A percentile compares a stretch with the other conserved stretches of the same genome.
Conservation (phyloP, 2,329 filamentous ascomycete genomes). For the Fusarium sp. region DNA sequence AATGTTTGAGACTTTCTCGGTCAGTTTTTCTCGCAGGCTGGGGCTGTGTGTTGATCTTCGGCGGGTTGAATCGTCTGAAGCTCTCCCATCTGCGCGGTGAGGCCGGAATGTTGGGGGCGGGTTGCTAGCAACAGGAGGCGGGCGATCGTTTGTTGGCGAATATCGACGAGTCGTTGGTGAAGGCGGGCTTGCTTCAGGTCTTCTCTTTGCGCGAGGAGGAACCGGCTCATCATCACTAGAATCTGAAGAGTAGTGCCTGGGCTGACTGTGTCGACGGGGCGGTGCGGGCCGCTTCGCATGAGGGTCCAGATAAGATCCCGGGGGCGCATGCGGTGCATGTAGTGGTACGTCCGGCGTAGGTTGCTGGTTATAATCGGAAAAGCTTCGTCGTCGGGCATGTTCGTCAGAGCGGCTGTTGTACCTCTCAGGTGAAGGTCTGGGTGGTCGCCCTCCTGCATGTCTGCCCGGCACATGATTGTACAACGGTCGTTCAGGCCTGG, state of each 20-base stretch:
- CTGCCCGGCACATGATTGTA: constrained; percentile 55
- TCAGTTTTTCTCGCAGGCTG: constrained; percentile 55
- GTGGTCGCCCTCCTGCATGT: constrained; percentile 45
- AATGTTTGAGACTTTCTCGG: constrained; percentile 56
- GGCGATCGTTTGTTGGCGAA: constrained; percentile 42
- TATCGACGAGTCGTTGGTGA: constrained; percentile 47
- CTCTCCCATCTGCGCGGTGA: constrained; percentile 47
- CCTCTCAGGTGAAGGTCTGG: constrained; percentile 48
- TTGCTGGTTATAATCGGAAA: constrained; percentile 59
- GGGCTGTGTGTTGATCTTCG: constrained; percentile 50
- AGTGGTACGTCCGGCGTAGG: constrained; percentile 44
- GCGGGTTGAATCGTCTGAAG: constrained; percentile 45
- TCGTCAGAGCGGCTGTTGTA: constrained; percentile 53
- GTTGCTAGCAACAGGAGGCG: constrained; percentile 41
- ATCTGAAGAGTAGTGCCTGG: constrained; percentile 53
- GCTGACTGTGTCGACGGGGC: constrained; percentile 60
- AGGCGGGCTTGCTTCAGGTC: constrained; percentile 41
- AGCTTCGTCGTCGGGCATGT: constrained; percentile 58
- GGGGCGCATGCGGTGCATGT: constrained; percentile 41
- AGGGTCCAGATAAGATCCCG: constrained; percentile 48
- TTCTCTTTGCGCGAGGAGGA: constrained; percentile 42
- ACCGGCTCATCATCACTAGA: constrained; percentile 55
- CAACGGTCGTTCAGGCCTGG: constrained; percentile 47
- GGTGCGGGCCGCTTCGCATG: constrained; percentile 44
- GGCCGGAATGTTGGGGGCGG: constrained; percentile 42